These are phyloP conservation scores for Aspergillus neoniger DNA, from an alignment of 2,329 filamentous ascomycete genomes.

Conservation along the genomic window DNA sequence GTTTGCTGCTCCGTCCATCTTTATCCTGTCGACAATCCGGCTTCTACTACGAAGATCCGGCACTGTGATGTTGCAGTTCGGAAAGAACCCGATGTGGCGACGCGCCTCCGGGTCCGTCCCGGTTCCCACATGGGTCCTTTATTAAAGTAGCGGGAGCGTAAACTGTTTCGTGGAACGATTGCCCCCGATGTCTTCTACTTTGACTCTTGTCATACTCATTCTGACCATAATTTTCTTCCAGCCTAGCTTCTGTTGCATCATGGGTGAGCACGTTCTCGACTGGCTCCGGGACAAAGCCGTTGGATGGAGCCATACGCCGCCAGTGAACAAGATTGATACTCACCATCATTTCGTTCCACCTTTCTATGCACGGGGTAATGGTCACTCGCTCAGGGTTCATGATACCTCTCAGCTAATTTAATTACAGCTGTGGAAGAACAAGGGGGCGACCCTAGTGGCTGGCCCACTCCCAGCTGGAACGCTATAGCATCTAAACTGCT, in stretches of 20 bases:
- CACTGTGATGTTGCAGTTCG: too few relatives aligned
- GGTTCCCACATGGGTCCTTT: too few relatives aligned
- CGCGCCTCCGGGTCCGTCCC: too few relatives aligned
- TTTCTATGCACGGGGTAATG: conserved; percentile 26
- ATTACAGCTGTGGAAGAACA: conserved; percentile 20
- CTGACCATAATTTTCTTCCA: background rate
- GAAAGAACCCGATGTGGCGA: too few relatives aligned
- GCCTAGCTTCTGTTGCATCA: background rate
- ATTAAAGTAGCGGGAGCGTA: too few relatives aligned
- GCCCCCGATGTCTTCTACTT: too few relatives aligned
- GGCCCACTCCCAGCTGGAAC: conserved; percentile 24
- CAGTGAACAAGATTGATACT: conserved; percentile 28
- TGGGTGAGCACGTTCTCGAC: conserved; percentile 4
- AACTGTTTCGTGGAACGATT: too few relatives aligned
- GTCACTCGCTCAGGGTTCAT: background rate
- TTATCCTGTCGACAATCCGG: too few relatives aligned
- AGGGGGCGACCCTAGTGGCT: conserved; percentile 27
- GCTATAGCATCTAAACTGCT: conserved; percentile 16
- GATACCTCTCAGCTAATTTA: background rate
- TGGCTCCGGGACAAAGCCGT: conserved; percentile 24
- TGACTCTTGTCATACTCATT: too few relatives aligned
- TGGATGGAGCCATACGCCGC: conserved; percentile 21
- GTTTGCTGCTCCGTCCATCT: too few relatives aligned
- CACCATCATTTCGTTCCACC: conserved; percentile 28
- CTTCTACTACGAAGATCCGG: too few relatives aligned